These are phyloP conservation scores for Cyberlindnera mycetangii DNA, from an alignment of 805 yeast species.

Conservation along the genomic window DNA sequence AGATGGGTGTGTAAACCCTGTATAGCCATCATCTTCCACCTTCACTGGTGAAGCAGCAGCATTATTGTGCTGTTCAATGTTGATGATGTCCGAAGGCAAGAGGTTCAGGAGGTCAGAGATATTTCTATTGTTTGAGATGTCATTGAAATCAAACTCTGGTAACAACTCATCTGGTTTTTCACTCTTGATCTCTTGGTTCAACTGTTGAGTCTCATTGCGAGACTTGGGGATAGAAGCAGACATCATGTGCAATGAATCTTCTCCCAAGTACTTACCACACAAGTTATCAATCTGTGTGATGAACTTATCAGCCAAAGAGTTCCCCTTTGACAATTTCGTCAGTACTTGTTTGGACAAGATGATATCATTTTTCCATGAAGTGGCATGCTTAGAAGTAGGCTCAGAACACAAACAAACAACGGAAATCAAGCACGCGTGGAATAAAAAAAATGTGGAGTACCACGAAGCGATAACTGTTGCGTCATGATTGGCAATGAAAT, in stretches of 20 bases:
- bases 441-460: slow-evolving; percentile 61
- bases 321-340: slow-evolving; percentile 36
- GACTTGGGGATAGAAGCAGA: slow-evolving; percentile 11
- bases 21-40: slow-evolving; percentile 2
- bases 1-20: slow-evolving; percentile 4
- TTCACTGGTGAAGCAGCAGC: slow-evolving; percentile 7
- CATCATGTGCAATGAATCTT: slow-evolving; percentile 13
- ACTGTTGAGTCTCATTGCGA: background rate
- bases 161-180: slow-evolving; percentile 13
- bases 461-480: slow-evolving; percentile 52
- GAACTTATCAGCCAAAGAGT: slow-evolving; percentile 45
- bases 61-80: slow-evolving; percentile 13
- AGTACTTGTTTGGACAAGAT: slow-evolving; percentile 40
- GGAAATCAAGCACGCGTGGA: slow-evolving; percentile 61
- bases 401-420: slow-evolving; percentile 52
- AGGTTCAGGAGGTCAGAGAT: slow-evolving; percentile 24
- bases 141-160: slow-evolving; percentile 28
- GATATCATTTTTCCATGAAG: slow-evolving; percentile 43
- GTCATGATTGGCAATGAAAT: slow-evolving; percentile 34
- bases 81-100: slow-evolving; percentile 26
- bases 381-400: slow-evolving; percentile 42
- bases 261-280: slow-evolving; percentile 30
- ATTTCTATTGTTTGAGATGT: slow-evolving; percentile 20
- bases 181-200: slow-evolving; percentile 2
- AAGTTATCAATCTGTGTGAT: slow-evolving; percentile 44